These are phyloP conservation scores for Fusarium musae DNA, from an alignment of 2,329 filamentous ascomycete genomes.

Conservation along the genomic window DNA sequence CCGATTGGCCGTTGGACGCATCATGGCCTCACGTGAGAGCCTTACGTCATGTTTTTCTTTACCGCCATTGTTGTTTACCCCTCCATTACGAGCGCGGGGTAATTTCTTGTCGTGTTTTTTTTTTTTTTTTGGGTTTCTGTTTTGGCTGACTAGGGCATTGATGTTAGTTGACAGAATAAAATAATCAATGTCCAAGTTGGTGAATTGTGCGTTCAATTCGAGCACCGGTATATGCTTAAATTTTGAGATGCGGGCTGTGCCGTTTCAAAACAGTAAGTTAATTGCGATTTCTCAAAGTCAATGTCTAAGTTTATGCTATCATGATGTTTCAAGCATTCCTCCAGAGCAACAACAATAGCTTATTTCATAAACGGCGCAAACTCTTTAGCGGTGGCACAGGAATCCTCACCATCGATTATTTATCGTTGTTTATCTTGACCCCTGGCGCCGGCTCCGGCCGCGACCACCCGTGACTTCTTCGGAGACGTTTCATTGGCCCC, in stretches of 20 bases:
- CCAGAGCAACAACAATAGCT: background rate
- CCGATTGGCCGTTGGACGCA: slow-evolving; percentile 26
- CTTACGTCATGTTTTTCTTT: slow-evolving; percentile 37
- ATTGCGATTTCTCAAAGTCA: background rate
- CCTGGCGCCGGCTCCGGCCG: slow-evolving; percentile 7
- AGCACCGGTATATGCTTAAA: background rate
- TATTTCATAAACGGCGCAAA: background rate
- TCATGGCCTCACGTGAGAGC: slow-evolving; percentile 6
- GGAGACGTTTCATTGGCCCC: slow-evolving; percentile 23
- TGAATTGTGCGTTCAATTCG: background rate
- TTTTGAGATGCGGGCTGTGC: background rate
- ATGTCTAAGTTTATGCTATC: background rate
- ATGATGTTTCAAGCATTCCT: background rate
- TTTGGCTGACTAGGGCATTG: background rate
- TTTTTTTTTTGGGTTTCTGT: background rate
- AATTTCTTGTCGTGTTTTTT: slow-evolving; percentile 11
- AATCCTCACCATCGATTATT: slow-evolving; percentile 7
- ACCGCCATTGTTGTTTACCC: slow-evolving; percentile 30
- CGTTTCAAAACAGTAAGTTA: background rate
- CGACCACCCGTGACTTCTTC: slow-evolving; percentile 23
- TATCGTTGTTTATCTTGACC: slow-evolving; percentile 21
- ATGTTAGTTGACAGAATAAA: slow-evolving; percentile 20
- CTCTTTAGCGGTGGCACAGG: background rate
- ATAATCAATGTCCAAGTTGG: background rate
- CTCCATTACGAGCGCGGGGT: slow-evolving; percentile 36